Percentiles rank a stretch among this genome's conserved stretches.
These are phyloP conservation scores for Pseudogymnoascus sp. DNA, from an alignment of 2,329 filamentous ascomycete species.

Conservation along the genomic window DNA sequence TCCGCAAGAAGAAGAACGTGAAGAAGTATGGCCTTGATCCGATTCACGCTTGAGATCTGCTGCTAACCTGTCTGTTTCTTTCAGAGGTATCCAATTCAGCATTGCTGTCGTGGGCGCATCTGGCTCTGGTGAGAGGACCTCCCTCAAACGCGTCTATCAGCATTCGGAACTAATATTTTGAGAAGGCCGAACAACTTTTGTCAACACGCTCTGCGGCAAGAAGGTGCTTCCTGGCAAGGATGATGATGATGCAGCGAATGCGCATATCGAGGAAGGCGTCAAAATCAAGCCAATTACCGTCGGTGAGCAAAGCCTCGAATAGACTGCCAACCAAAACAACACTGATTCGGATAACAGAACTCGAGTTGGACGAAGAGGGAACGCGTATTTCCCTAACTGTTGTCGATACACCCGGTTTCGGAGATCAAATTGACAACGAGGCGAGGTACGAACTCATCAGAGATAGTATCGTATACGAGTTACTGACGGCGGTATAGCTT, in stretches of 20 bases:
- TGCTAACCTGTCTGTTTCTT: conserved; percentile 51
- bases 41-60: neutral
- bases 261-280: conserved; percentile 91
- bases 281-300: conserved; percentile 98
- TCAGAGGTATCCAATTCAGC: conserved; percentile 88
- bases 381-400: conserved; percentile 97
- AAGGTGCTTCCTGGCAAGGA: conserved; percentile 86
- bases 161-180: conserved; percentile 16
- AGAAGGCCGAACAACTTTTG: conserved; percentile 91
- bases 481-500: conserved; percentile 54
- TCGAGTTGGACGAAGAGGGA: conserved; percentile 95
- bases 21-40: conserved; percentile 35
- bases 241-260: conserved; percentile 77
- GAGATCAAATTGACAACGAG: conserved; percentile 99
- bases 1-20: conserved; percentile 99
- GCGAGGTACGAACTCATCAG: conserved; percentile 57
- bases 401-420: conserved; percentile 96
- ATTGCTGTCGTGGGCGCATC: conserved; percentile 99
- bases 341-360: conserved; percentile 49
- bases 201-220: conserved; percentile 98
- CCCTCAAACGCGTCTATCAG: conserved; percentile 10
- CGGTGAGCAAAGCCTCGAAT: conserved; percentile 50
- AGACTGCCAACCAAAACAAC: conserved; percentile 15
- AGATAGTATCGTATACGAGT: conserved; percentile 9
- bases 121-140: conserved; percentile 70